Conservation (phyloP, 495 filamentous ascomycete genomes). For the Monascus purpureus region DNA sequence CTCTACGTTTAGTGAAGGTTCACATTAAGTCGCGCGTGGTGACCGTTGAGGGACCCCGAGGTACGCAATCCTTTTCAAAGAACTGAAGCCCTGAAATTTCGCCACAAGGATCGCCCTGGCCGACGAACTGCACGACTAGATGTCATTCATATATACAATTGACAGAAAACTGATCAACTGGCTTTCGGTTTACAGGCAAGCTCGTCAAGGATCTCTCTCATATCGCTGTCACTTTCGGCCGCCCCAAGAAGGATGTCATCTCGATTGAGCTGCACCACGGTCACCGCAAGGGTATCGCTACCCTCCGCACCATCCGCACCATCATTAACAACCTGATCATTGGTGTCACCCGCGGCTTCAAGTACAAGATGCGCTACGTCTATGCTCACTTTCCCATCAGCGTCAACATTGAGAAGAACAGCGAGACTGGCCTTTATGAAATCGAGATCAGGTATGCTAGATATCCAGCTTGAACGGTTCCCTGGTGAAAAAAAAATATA, state of each 20-base stretch:
- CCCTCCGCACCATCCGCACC: slow-evolving; percentile 92
- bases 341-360: slow-evolving; percentile 96
- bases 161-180: too few species aligned
- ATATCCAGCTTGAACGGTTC: too few species aligned
- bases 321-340: slow-evolving; percentile 96
- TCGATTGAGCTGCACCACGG: slow-evolving; percentile 96
- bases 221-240: slow-evolving; percentile 86
- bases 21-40: slow-evolving; percentile 89
- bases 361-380: slow-evolving; percentile 99
- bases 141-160: too few species aligned
- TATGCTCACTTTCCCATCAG: slow-evolving; percentile 99
- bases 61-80: slow-evolving; percentile 25
- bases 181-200: slow-evolving; percentile 46
- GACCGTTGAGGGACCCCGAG: slow-evolving; percentile 90
- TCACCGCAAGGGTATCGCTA: slow-evolving; percentile 89
- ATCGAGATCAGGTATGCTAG: slow-evolving; percentile 88
- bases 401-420: slow-evolving; percentile 96
- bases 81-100: too few species aligned
- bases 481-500: too few species aligned
- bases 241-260: slow-evolving; percentile 68
- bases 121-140: too few species aligned
- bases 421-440: slow-evolving; percentile 71
- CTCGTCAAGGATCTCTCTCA: slow-evolving; percentile 92
- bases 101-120: too few species aligned
- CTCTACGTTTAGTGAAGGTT: slow-evolving; percentile 62